Conservation (phyloP, 345 rosid species). For the Sonneratia alba region DNA sequence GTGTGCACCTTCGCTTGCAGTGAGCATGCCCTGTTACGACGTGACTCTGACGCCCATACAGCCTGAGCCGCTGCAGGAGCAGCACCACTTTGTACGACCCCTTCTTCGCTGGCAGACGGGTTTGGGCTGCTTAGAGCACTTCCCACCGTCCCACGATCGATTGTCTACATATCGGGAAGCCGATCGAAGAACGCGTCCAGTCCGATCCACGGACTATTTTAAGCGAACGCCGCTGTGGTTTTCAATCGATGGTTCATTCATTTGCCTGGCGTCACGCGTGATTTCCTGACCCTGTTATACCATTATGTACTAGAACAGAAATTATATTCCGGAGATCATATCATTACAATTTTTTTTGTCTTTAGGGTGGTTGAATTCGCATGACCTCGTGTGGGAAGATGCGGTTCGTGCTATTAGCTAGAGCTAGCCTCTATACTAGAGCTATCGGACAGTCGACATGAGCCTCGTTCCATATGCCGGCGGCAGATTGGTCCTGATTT, state of each 20-base stretch:
- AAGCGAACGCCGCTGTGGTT: slow-evolving; percentile 4
- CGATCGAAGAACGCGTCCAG: slow-evolving; percentile 57
- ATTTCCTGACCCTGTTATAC: slow-evolving; percentile 45
- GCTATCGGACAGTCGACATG: background rate
- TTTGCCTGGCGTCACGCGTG: slow-evolving; percentile 46
- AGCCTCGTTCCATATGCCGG: background rate
- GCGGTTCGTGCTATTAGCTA: slow-evolving; percentile 8
- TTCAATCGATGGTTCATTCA: slow-evolving; percentile 21
- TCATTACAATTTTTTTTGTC: slow-evolving; percentile 18
- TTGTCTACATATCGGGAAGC: slow-evolving; percentile 84
- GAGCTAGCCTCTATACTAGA: slow-evolving; percentile 1
- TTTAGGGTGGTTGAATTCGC: slow-evolving; percentile 9
- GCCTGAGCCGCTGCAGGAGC: slow-evolving; percentile 59
- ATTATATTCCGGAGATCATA: slow-evolving; percentile 17
- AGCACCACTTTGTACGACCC: slow-evolving; percentile 69
- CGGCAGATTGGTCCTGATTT: background rate
- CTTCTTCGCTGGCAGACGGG: slow-evolving; percentile 93
- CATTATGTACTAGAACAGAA: slow-evolving; percentile 22
- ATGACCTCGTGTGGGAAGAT: background rate
- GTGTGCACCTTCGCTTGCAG: slow-evolving; percentile 91
- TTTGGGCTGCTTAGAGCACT: slow-evolving; percentile 67
- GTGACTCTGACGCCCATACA: slow-evolving; percentile 58
- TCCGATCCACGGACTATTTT: slow-evolving; percentile 52
- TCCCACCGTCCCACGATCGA: slow-evolving; percentile 69
- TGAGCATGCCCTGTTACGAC: slow-evolving; percentile 70